Evolutionary conservation across 1,139 yeast genomes (phyloP).

Genomic region (Neolecta irregularis): DNA sequence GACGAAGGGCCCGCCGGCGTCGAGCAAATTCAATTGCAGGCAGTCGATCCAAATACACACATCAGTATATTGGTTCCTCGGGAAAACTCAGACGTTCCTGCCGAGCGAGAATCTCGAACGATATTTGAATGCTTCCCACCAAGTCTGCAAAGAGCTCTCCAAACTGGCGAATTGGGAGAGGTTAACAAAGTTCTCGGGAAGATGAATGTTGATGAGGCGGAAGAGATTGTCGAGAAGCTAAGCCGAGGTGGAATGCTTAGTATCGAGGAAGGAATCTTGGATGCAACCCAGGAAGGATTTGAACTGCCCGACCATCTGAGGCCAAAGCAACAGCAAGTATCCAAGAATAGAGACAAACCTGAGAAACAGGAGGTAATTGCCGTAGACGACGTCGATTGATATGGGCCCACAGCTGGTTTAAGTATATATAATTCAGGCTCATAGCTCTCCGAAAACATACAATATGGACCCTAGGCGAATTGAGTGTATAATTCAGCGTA

Average conservation of each 20-base stretch:
- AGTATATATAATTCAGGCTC: too few species aligned
- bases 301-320: too few species aligned
- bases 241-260: conserved; percentile 76
- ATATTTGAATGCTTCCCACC: conserved; percentile 43
- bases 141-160: conserved; percentile 61
- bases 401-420: too few species aligned
- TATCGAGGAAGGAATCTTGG: conserved; percentile 59
- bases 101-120: conserved; percentile 32
- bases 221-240: conserved; percentile 52
- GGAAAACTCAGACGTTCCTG: conserved; percentile 28
- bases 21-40: conserved; percentile 71
- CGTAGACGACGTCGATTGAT: too few species aligned
- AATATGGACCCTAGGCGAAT: too few species aligned
- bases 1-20: conserved; percentile 30
- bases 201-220: conserved; percentile 70
- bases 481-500: too few species aligned
- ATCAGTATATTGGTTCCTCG: conserved; percentile 57
- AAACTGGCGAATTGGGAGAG: conserved; percentile 52
- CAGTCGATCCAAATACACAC: conserved; percentile 72
- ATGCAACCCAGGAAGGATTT: conserved; percentile 43
- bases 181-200: conserved; percentile 71
- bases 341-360: too few species aligned
- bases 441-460: too few species aligned
- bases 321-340: too few species aligned
- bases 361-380: too few species aligned